Base-by-base conservation (phyloP, 164 flowering plant species). In the Vitis rupestris region DNA sequence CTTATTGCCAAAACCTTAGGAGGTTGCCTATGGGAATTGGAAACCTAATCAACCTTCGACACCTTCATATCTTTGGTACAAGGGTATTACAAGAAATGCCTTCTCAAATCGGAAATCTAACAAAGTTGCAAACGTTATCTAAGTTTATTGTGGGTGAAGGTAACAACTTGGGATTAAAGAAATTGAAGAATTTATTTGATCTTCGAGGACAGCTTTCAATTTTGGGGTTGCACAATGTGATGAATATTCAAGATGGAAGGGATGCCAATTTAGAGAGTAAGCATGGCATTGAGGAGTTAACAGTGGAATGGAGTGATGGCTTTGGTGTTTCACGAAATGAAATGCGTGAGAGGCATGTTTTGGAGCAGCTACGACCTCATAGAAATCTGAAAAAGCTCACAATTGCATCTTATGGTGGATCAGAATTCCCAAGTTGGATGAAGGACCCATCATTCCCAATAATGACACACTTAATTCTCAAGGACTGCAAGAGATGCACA, bases 21-120 rank as follows among this genome's bases (percentile, higher is more conserved):
- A 12, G 52, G 54, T 75, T 83, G 58, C 81, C 84, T 4, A 9
- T 9, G 0, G 53, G 37, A 9, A 59, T 76, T 23, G 62, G 52
- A n/a, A 57, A 72, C 10, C 64, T 81, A 2, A 56, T 76, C 3
- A 67, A 66, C 23, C 65, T 83, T 11, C 58, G 76, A 0, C 77
- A 77, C 53, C 74, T 83, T 44, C 68, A 67, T 6, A 52, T 73
- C 0, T 23, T 0, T 23, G 7, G 5, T 15, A 65, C 27, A 8
- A 19, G 16, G 49, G 9, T 11, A 0, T 59, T 66, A 12, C 2
- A 29, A 14, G 65, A 67, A 17, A 61, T 76, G 64, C 79, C 78
- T 9, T 14, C 56, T 9, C 52, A 62, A 13, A 48, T 78, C 0
- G 68, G 77, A 10, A 68, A 17, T 2, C 61, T 83, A 58, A 59